Conservation (phyloP, 1,284 basidiomycete species). For the Athelia sp. region DNA sequence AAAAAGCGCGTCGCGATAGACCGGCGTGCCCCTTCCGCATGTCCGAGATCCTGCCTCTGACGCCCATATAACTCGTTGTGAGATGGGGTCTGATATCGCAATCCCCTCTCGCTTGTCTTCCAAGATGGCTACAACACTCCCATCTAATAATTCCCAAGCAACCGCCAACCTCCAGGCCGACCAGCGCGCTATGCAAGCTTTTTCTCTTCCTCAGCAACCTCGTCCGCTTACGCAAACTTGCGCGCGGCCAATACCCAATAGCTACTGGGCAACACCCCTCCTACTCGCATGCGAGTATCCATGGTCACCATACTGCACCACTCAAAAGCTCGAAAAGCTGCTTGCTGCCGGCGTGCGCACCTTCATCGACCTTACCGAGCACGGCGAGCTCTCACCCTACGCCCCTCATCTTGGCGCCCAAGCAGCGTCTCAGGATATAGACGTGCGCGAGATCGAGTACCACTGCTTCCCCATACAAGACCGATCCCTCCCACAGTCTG, state of each 20-base stretch:
- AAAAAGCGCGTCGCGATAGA: too few species aligned
- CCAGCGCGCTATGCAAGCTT: too few species aligned
- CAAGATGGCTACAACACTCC: too few species aligned
- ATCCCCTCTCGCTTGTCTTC: too few species aligned
- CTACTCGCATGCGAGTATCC: conserved; percentile 78
- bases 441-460: conserved; percentile 52
- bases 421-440: conserved; percentile 49
- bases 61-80: too few species aligned
- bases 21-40: too few species aligned
- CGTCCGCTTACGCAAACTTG: background rate
- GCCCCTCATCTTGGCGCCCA: conserved; percentile 47
- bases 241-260: conserved; percentile 67
- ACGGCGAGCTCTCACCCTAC: conserved; percentile 65
- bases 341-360: conserved; percentile 67
- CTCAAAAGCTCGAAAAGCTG: conserved; percentile 63
- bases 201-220: background rate
- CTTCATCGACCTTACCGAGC: conserved; percentile 75
- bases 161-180: background rate
- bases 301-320: conserved; percentile 51
- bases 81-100: too few species aligned
- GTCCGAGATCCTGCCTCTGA: too few species aligned
- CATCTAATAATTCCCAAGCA: too few species aligned
- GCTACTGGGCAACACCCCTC: conserved; percentile 71
- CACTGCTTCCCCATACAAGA: conserved; percentile 73
- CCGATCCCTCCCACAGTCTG: conserved; percentile 53